Percentiles rank a stretch among this genome's conserved stretches.
Conservation (phyloP, 2,329 filamentous ascomycete species). For the Fusarium miscanthi region DNA sequence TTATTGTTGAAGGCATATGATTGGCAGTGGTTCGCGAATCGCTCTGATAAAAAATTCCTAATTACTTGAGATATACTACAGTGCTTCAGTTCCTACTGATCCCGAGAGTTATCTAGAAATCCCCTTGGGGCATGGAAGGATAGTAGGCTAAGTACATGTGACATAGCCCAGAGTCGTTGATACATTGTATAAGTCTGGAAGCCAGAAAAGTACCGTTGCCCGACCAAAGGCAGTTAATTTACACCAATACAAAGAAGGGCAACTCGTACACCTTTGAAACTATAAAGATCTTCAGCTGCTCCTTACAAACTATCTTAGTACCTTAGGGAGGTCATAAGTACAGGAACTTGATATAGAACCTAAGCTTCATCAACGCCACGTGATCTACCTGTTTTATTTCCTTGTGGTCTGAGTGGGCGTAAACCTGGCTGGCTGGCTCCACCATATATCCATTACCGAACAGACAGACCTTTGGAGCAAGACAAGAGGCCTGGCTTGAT, state of each 20-base stretch:
- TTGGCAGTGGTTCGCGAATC: neutral
- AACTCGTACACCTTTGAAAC: neutral
- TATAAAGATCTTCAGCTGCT: neutral
- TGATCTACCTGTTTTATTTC: slow-evolving; percentile 33
- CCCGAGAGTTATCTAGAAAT: neutral
- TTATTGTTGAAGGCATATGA: neutral
- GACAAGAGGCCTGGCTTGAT: slow-evolving; percentile 19
- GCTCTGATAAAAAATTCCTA: neutral
- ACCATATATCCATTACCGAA: slow-evolving; percentile 21
- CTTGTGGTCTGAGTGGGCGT: slow-evolving; percentile 34
- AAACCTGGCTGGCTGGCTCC: slow-evolving; percentile 31
- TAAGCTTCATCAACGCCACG: slow-evolving; percentile 30
- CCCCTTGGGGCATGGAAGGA: neutral
- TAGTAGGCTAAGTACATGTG: neutral
- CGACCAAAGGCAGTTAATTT: neutral
- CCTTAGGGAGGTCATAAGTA: neutral
- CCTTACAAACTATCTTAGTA: no score
- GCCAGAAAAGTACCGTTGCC: neutral
- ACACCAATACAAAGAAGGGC: neutral
- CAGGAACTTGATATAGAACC: neutral
- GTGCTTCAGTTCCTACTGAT: neutral
- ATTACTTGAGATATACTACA: neutral
- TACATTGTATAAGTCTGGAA: neutral
- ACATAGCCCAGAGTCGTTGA: neutral
- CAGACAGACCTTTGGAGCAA: slow-evolving; percentile 30